Conservation (phyloP, 106 monocot species). For the Phalaenopsis equestris region DNA sequence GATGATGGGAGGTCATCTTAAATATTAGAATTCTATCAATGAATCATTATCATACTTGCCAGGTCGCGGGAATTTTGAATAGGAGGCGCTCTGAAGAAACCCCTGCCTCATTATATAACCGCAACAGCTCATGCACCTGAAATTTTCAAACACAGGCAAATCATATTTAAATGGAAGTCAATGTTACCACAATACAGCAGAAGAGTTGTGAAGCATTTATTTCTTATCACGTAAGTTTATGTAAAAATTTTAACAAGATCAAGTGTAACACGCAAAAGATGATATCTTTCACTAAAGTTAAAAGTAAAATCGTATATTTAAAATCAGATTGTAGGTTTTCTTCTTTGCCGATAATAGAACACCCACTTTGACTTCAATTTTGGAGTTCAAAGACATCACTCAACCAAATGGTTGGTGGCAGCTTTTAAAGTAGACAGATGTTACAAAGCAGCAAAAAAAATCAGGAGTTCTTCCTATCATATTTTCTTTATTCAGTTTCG, state of each 20-base stretch:
- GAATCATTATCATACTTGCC: conserved; percentile 39
- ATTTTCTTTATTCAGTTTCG: not conserved
- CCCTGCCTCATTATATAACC: conserved; percentile 59
- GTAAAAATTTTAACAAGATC: not conserved
- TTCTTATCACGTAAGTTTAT: not conserved
- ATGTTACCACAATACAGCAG: not conserved
- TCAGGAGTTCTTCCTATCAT: not conserved
- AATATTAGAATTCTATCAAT: not conserved
- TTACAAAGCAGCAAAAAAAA: not conserved
- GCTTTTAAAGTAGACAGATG: not conserved
- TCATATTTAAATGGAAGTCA: not conserved
- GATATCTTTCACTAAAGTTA: not conserved
- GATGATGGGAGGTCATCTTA: not conserved
- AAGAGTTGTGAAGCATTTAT: not conserved
- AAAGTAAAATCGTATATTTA: not conserved
- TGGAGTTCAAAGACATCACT: no score
- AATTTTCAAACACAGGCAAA: conserved; percentile 2
- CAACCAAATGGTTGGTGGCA: not conserved
- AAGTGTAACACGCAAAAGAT: not conserved
- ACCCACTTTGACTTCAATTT: no score
- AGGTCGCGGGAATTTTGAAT: conserved; percentile 97
- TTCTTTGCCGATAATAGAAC: no score
- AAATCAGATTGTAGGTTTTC: no score
- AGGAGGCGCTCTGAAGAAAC: conserved; percentile 72
- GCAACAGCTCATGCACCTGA: conserved; percentile 84